These are phyloP conservation scores for Colletotrichum liriopes DNA, from an alignment of 2,329 filamentous ascomycete genomes.

Conservation along the genomic window DNA sequence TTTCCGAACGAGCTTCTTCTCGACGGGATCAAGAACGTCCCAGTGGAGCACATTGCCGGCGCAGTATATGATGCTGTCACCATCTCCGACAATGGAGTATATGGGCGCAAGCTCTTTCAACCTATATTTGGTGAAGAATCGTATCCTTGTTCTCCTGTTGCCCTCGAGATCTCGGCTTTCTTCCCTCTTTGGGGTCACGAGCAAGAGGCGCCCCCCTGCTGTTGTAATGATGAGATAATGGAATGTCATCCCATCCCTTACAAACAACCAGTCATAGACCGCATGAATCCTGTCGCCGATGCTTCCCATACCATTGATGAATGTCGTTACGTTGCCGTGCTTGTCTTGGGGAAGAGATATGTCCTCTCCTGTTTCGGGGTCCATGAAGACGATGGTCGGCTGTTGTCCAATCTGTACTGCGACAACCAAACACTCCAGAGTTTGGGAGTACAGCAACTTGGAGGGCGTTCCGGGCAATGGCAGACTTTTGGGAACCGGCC, in stretches of 20 bases:
- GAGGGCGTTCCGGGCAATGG: constrained; percentile 64
- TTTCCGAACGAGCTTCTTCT: constrained; percentile 66
- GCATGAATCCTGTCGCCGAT: constrained; percentile 72
- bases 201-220: constrained; percentile 67
- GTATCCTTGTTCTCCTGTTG: constrained; percentile 39
- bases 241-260: constrained; percentile 71
- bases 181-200: constrained; percentile 56
- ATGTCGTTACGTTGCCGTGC: constrained; percentile 58
- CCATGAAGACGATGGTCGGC: constrained; percentile 70
- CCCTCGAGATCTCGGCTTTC: constrained; percentile 44
- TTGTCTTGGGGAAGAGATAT: constrained; percentile 64
- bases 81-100: constrained; percentile 69
- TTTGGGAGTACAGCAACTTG: constrained; percentile 69
- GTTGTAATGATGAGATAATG: constrained; percentile 75
- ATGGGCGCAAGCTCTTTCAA: constrained; percentile 59
- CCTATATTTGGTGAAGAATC: constrained; percentile 37
- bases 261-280: constrained; percentile 76
- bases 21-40: constrained; percentile 65
- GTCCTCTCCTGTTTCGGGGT: constrained; percentile 68
- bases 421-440: constrained; percentile 69
- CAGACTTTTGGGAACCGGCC: constrained; percentile 66
- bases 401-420: constrained; percentile 60
- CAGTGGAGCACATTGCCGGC: constrained; percentile 69
- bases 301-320: constrained; percentile 71
- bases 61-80: constrained; percentile 71